Percentiles rank a stretch among this genome's conserved stretches.
Conservation (phyloP, 257 asterid species). For the Osmanthus fragrans region DNA sequence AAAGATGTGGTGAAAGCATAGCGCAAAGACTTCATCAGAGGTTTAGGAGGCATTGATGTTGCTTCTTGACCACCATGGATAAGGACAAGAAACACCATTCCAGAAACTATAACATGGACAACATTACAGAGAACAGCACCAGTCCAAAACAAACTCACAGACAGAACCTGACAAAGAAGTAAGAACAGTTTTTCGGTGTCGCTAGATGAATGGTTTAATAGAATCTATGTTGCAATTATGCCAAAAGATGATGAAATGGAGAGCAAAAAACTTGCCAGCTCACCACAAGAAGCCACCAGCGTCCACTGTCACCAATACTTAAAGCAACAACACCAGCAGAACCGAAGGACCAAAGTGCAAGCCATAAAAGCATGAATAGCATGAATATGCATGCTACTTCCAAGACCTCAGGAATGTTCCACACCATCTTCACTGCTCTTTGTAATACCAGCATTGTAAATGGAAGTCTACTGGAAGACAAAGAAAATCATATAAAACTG, state of each 20-base stretch:
- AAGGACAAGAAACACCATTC: conserved; percentile 88
- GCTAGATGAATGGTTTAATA: conserved; percentile 19
- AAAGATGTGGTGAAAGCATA: conserved; percentile 87
- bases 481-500: conserved; percentile 14
- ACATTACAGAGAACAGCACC: conserved; percentile 94
- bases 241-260: conserved; percentile 29
- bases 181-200: conserved; percentile 15
- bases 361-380: conserved; percentile 88
- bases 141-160: conserved; percentile 95
- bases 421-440: conserved; percentile 86
- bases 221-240: neutral
- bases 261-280: conserved; percentile 97
- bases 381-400: conserved; percentile 70
- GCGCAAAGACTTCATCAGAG: conserved; percentile 61
- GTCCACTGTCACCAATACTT: conserved; percentile 77
- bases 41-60: conserved; percentile 83
- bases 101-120: conserved; percentile 90
- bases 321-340: conserved; percentile 89
- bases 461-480: conserved; percentile 65
- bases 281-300: conserved; percentile 99
- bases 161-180: conserved; percentile 61
- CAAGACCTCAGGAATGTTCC: conserved; percentile 79
- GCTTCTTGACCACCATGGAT: conserved; percentile 83
- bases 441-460: conserved; percentile 94
- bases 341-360: conserved; percentile 91